A percentile compares a stretch with the other conserved stretches of the same genome.
Conservation (phyloP, 495 filamentous ascomycete genomes). For the Copromyces sp. region DNA sequence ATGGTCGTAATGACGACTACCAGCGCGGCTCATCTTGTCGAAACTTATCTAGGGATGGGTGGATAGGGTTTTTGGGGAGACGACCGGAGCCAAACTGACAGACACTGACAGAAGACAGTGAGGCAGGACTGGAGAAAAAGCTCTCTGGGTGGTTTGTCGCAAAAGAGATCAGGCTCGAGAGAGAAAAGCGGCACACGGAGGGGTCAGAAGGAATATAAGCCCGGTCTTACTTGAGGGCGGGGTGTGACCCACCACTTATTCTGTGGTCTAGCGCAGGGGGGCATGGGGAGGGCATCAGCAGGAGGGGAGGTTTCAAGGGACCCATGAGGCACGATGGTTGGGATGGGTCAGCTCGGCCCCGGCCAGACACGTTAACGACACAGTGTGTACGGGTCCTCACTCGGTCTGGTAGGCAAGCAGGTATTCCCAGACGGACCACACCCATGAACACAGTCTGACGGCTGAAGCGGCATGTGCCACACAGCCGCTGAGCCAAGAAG, state of each 20-base stretch:
- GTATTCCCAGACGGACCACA: background rate
- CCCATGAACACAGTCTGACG: constrained; percentile 1
- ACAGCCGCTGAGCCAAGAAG: background rate
- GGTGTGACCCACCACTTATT: constrained; percentile 29
- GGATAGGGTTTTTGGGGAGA: background rate
- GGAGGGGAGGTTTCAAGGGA: background rate
- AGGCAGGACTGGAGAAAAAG: background rate
- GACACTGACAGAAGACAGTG: background rate
- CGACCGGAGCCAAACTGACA: background rate
- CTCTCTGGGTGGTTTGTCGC: background rate
- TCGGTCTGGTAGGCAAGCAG: background rate
- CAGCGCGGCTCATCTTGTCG: background rate
- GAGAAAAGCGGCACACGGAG: constrained; percentile 10
- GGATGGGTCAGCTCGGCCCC: background rate
- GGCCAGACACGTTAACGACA: background rate
- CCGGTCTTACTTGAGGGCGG: constrained; percentile 16
- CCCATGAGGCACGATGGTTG: background rate
- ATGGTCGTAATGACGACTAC: constrained; percentile 13
- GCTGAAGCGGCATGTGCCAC: constrained; percentile 10
- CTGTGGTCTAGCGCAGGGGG: constrained; percentile 8
- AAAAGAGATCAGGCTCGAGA: constrained; percentile 3
- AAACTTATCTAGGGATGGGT: background rate
- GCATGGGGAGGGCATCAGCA: background rate
- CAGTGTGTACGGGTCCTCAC: background rate
- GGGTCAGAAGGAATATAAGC: constrained; percentile 26